Conservation (phyloP, 495 filamentous ascomycete species). For the Xylaria scruposa region DNA sequence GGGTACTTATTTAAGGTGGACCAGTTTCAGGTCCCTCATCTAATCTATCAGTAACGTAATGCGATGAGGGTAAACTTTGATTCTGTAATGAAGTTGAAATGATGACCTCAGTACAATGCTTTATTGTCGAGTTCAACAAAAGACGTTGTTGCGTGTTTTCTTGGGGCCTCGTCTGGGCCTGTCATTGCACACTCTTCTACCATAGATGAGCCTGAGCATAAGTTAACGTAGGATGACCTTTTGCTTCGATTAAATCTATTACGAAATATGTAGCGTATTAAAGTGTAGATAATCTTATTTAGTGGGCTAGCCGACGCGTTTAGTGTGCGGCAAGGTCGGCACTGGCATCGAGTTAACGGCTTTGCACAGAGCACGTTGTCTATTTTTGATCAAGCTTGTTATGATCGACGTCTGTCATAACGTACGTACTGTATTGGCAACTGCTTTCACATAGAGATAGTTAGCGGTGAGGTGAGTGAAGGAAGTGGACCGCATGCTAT, state of each 20-base stretch:
- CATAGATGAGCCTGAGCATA: not conserved
- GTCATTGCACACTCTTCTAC: not conserved
- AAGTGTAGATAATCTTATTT: slow-evolving; percentile 20
- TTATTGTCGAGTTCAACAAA: not conserved
- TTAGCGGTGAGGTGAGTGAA: not conserved
- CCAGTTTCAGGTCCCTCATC: slow-evolving; percentile 13
- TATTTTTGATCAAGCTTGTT: slow-evolving; percentile 22
- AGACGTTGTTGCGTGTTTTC: not conserved
- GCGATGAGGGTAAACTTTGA: not conserved
- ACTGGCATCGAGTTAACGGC: not conserved
- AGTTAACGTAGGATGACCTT: not conserved
- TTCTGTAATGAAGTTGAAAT: not conserved
- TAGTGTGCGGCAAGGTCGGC: slow-evolving; percentile 19
- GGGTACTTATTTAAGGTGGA: not conserved
- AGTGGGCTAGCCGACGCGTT: slow-evolving; percentile 10
- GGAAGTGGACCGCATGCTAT: not conserved
- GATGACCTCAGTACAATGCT: not conserved
- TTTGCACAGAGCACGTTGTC: not conserved
- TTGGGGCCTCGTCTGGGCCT: not conserved
- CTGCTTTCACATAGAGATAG: not conserved
- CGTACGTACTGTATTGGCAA: not conserved
- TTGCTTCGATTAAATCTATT: not conserved
- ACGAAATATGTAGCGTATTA: not conserved
- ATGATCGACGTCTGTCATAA: slow-evolving; percentile 3
- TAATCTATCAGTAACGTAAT: slow-evolving; percentile 12